A percentile compares a stretch with the other conserved stretches of the same genome.
Conservation (phyloP, 176 grass and related monocot genomes). For the Eleusine indica region DNA sequence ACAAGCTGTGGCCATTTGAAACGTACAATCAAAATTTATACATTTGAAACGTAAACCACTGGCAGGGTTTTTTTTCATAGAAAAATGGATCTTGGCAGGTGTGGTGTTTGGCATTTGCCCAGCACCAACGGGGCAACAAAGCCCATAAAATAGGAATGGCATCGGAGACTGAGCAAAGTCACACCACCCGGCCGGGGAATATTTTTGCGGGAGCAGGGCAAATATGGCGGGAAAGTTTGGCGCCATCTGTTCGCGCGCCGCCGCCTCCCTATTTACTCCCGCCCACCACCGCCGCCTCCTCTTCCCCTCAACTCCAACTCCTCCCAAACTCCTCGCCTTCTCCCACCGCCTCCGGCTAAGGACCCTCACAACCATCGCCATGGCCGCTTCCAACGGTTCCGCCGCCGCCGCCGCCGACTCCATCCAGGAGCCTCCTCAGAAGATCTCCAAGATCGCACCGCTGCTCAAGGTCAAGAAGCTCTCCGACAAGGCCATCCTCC, state of each 20-base stretch:
- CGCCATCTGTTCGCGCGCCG: constrained; percentile 47
- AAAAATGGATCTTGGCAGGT: neutral
- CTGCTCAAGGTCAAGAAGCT: constrained; percentile 87
- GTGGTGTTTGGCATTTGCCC: neutral
- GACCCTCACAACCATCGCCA: constrained; percentile 15
- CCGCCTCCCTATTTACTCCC: constrained; percentile 34
- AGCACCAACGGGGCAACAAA: neutral
- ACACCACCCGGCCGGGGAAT: neutral
- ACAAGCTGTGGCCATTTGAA: neutral
- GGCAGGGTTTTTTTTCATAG: neutral
- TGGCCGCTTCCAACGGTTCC: constrained; percentile 44
- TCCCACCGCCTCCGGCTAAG: neutral
- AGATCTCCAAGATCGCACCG: constrained; percentile 52
- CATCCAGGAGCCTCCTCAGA: constrained; percentile 55
- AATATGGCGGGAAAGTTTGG: constrained; percentile 63
- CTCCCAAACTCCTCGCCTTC: neutral
- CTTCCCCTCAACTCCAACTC: neutral
- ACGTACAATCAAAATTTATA: neutral
- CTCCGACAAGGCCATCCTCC: constrained; percentile 69
- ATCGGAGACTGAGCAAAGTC: neutral
- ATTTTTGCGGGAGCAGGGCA: constrained; percentile 2
- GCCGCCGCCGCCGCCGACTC: neutral
- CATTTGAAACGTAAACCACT: neutral
- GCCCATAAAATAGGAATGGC: neutral
- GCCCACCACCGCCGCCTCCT: neutral